A percentile compares a stretch with the other conserved stretches of the same genome.
Conservation (phyloP, 495 filamentous ascomycete species). For the Daldinia concentrica region DNA sequence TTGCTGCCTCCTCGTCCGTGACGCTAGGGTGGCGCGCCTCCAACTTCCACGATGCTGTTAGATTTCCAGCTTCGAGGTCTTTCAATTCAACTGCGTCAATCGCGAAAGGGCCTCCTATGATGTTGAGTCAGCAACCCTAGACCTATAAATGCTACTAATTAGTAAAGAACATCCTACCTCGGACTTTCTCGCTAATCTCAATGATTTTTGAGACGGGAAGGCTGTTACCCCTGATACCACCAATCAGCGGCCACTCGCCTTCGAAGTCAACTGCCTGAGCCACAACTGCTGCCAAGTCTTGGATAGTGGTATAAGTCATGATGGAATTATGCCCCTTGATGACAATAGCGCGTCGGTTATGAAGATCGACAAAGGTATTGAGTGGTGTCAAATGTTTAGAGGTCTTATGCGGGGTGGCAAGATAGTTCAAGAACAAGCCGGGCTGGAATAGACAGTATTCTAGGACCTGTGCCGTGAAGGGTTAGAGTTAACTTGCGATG, state of each 20-base stretch:
- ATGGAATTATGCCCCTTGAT: slow-evolving; percentile 55
- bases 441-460: slow-evolving; percentile 68
- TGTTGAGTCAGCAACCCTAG: slow-evolving; percentile 19
- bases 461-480: slow-evolving; percentile 53
- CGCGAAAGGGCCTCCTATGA: slow-evolving; percentile 50
- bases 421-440: slow-evolving; percentile 64
- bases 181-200: slow-evolving; percentile 57
- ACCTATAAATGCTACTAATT: background rate
- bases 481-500: background rate
- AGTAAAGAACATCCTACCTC: slow-evolving; percentile 51
- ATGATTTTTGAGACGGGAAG: slow-evolving; percentile 56
- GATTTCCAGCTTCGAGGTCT: slow-evolving; percentile 57
- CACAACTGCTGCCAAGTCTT: slow-evolving; percentile 59
- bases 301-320: slow-evolving; percentile 59
- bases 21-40: slow-evolving; percentile 55
- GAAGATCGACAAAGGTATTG: slow-evolving; percentile 56
- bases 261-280: slow-evolving; percentile 62
- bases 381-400: slow-evolving; percentile 58
- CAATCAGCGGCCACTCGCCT: slow-evolving; percentile 64
- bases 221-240: slow-evolving; percentile 61
- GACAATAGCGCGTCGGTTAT: slow-evolving; percentile 58
- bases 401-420: slow-evolving; percentile 60
- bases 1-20: slow-evolving; percentile 50
- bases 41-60: slow-evolving; percentile 58
- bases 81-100: slow-evolving; percentile 56